Percentiles rank a stretch among this genome's conserved stretches.
Evolutionary conservation across 352 stramenopile species (phyloP).

Genomic region (Phytophthora cryptogea): DNA sequence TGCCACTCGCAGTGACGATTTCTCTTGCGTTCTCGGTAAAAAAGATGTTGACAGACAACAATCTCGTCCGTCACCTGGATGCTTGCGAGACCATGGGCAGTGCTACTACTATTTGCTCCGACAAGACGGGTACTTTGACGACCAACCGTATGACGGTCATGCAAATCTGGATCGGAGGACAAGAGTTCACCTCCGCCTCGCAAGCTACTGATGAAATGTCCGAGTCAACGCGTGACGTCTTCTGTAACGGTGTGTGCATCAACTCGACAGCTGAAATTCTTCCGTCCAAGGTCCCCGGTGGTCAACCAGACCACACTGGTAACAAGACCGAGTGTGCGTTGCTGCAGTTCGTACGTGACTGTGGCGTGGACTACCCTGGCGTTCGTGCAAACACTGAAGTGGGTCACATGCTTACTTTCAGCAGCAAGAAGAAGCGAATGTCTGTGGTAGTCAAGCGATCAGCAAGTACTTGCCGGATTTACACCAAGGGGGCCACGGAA

Average conservation of each 20-base stretch:
- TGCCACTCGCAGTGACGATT: conserved; percentile 97
- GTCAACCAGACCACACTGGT: conserved; percentile 72
- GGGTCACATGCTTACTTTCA: conserved; percentile 84
- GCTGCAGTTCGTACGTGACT: conserved; percentile 73
- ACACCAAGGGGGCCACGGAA: conserved; percentile 79
- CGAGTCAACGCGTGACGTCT: conserved; percentile 63
- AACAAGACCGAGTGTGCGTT: conserved; percentile 86
- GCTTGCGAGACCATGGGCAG: conserved; percentile 94
- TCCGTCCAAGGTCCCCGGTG: conserved; percentile 48
- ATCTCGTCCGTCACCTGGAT: conserved; percentile 88
- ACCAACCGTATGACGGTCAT: conserved; percentile 98
- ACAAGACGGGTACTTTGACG: conserved; percentile 98
- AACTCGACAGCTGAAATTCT: conserved; percentile 83
- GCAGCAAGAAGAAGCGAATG: conserved; percentile 85
- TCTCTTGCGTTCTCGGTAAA: conserved; percentile 95
- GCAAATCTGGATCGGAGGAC: conserved; percentile 76
- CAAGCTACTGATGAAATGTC: conserved; percentile 63
- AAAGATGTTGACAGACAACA: conserved; percentile 93
- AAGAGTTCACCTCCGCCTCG: conserved; percentile 57
- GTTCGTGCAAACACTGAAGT: conserved; percentile 59
- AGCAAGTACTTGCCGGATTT: conserved; percentile 59
- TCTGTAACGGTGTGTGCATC: conserved; percentile 68
- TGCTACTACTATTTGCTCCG: conserved; percentile 96
- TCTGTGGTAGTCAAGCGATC: conserved; percentile 67
- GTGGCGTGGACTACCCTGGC: conserved; percentile 61